These are phyloP conservation scores for Xylaria sp. DNA, from an alignment of 2,329 filamentous ascomycete species.

Conservation along the genomic window DNA sequence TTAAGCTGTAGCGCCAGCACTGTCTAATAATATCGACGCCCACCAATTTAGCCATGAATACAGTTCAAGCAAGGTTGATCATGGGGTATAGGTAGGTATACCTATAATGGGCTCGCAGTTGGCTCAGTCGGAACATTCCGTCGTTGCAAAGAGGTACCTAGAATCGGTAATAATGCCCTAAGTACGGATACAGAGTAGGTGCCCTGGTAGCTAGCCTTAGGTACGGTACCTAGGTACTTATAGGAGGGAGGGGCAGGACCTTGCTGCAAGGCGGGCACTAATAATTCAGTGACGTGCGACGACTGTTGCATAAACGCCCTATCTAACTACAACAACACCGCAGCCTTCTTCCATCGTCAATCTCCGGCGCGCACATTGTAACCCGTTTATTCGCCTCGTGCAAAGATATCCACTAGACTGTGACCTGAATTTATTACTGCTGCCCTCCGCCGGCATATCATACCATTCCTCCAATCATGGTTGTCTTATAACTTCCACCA, in stretches of 20 bases:
- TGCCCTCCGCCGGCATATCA: constrained; percentile 13
- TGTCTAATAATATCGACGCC: neutral
- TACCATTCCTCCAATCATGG: constrained; percentile 29
- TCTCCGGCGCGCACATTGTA: neutral
- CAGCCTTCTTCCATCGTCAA: neutral
- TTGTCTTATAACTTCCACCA: constrained; percentile 29
- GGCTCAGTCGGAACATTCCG: constrained; percentile 10
- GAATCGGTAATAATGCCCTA: too few species aligned
- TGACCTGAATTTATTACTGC: neutral
- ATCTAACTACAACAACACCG: constrained; percentile 17
- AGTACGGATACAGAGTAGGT: too few species aligned
- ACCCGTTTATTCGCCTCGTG: neutral
- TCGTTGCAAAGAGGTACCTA: neutral
- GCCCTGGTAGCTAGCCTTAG: too few species aligned
- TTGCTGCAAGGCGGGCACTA: constrained; percentile 29
- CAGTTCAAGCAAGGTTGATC: neutral
- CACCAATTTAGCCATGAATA: neutral
- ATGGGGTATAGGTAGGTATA: neutral
- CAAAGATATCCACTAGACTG: neutral
- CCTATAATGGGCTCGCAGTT: neutral
- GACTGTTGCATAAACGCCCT: neutral
- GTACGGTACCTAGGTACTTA: neutral
- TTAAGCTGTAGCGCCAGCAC: neutral
- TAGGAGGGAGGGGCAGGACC: constrained; percentile 22
- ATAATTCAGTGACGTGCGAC: constrained; percentile 21